A percentile compares a stretch with the other conserved stretches of the same genome.
phyloP scores from a whole-genome alignment of 805 yeast species.

The Cyberlindnera japonica region DNA sequence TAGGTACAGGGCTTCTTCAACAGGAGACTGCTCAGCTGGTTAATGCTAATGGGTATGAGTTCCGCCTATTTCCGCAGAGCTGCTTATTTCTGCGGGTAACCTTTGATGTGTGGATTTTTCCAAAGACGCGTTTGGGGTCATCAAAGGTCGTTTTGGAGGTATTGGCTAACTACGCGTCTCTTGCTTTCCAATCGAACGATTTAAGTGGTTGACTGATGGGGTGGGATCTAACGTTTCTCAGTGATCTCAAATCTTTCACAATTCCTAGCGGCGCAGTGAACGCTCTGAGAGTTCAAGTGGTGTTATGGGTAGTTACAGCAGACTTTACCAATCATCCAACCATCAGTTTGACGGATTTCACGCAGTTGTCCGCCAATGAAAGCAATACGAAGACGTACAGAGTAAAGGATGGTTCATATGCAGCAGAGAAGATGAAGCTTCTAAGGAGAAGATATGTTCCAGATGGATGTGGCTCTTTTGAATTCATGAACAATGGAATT shows the following conservation, averaged over 20 bases:
- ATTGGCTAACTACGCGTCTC: too few relatives aligned
- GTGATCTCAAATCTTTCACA: neutral
- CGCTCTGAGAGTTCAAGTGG: neutral
- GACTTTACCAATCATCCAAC: neutral
- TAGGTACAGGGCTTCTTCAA: too few relatives aligned
- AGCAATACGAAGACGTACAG: neutral
- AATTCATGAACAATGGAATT: neutral
- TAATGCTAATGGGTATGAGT: too few relatives aligned
- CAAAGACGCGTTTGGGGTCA: too few relatives aligned
- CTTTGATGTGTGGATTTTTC: too few relatives aligned
- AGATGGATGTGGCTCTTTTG: neutral
- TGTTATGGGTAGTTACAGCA: neutral
- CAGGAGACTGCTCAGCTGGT: too few relatives aligned
- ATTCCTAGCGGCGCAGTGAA: neutral
- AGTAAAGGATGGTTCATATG: neutral
- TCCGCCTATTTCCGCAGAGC: too few relatives aligned
- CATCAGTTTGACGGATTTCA: neutral
- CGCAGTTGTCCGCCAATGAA: neutral
- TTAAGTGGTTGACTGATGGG: too few relatives aligned
- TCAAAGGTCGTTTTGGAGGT: too few relatives aligned
- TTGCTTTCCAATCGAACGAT: too few relatives aligned
- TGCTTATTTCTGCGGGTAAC: too few relatives aligned
- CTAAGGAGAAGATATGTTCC: neutral
- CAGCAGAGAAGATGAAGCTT: neutral
- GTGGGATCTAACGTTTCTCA: too few relatives aligned